A percentile compares a stretch with the other conserved stretches of the same genome.
These are phyloP conservation scores for Cytospora chrysosperma DNA, from an alignment of 2,329 filamentous ascomycete genomes.

Conservation along the genomic window DNA sequence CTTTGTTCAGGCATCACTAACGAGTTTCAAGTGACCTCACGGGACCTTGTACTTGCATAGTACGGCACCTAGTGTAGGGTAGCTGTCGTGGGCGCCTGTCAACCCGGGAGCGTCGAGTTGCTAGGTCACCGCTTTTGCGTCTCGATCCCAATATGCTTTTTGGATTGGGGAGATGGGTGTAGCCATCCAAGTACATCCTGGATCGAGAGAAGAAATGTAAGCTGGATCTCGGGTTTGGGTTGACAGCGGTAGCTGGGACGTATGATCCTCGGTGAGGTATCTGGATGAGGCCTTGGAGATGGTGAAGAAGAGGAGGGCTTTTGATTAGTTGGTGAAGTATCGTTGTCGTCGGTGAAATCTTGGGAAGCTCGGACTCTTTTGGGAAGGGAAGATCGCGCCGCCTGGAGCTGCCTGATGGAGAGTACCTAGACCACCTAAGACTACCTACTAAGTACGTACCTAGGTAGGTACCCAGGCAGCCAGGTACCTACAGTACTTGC, in stretches of 20 bases:
- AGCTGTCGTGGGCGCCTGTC: neutral
- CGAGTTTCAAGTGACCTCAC: constrained; percentile 3
- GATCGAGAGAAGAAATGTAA: neutral
- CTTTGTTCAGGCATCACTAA: neutral
- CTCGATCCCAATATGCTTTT: constrained; percentile 4
- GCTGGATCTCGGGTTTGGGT: neutral
- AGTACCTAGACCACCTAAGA: too few species aligned
- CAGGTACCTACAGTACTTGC: too few species aligned
- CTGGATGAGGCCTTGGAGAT: neutral
- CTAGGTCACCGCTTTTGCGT: constrained; percentile 6
- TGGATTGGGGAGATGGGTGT: neutral
- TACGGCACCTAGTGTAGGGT: neutral
- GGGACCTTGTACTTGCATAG: neutral
- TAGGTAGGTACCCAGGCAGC: too few species aligned
- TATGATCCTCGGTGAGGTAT: neutral
- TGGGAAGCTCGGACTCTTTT: neutral
- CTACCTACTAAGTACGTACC: too few species aligned
- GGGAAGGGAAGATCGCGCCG: neutral
- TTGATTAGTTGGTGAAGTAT: neutral
- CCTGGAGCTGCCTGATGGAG: neutral
- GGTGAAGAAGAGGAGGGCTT: neutral
- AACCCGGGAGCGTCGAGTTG: constrained; percentile 2
- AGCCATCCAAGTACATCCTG: neutral
- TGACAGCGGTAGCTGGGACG: neutral
- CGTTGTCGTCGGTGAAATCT: neutral